These are phyloP conservation scores for Tulasnella sp. DNA, from an alignment of 768 basidiomycete genomes.

Conservation along the genomic window DNA sequence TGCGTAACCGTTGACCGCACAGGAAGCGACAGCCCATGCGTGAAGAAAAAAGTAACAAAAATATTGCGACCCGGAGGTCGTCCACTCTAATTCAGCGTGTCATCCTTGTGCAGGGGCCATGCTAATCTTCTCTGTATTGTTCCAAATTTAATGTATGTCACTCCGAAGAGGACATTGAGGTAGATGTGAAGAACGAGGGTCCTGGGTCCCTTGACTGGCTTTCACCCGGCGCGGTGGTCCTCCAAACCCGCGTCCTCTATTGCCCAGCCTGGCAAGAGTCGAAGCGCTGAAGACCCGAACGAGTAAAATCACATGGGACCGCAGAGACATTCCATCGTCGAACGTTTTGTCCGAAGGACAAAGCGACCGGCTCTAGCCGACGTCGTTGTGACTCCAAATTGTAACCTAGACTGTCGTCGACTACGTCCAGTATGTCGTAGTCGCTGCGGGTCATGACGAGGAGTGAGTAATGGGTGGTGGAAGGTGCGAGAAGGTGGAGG, in stretches of 20 bases:
- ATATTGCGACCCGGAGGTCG: constrained; percentile 21
- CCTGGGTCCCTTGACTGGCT: not conserved
- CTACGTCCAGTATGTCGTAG: not conserved
- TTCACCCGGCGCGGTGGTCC: not conserved
- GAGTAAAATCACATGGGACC: too few relatives aligned
- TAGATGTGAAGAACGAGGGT: not conserved
- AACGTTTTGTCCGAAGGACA: too few relatives aligned
- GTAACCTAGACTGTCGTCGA: not conserved
- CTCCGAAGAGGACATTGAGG: constrained; percentile 59
- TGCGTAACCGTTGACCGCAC: not conserved
- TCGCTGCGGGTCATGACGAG: not conserved
- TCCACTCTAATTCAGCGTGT: constrained; percentile 58
- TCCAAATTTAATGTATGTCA: constrained; percentile 98
- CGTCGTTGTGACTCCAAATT: not conserved
- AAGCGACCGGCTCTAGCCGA: too few relatives aligned
- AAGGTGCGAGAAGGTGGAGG: not conserved
- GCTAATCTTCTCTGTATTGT: constrained; percentile 99
- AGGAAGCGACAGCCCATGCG: not conserved
- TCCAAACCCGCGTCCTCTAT: too few relatives aligned
- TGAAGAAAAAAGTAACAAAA: not conserved
- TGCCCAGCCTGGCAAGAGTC: too few relatives aligned
- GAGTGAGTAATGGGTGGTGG: not conserved
- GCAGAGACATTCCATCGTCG: too few relatives aligned
- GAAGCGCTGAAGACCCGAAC: too few relatives aligned
- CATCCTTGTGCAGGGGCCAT: constrained; percentile 99